Evolutionary conservation across 768 basidiomycete genomes (phyloP).

Genomic region (Boletus tomentosulus): DNA sequence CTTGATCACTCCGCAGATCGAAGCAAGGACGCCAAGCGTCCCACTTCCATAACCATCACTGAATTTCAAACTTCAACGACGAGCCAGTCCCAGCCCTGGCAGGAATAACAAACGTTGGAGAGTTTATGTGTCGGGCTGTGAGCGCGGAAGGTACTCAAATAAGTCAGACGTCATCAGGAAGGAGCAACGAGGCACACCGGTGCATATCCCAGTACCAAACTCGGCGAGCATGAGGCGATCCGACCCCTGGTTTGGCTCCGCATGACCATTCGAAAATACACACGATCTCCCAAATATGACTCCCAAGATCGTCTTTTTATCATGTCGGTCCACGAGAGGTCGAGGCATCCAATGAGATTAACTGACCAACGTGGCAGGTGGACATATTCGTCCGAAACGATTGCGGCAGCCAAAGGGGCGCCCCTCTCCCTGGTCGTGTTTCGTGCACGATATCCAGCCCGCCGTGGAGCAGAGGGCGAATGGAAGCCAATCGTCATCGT

Average conservation of each 20-base stretch:
- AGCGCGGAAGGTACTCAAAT: neutral
- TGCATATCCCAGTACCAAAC: neutral
- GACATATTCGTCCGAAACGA: constrained; percentile 11
- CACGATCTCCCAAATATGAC: constrained; percentile 5
- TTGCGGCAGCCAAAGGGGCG: constrained; percentile 3
- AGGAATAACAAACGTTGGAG: neutral
- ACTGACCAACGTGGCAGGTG: constrained; percentile 13
- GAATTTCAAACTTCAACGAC: constrained; percentile 18
- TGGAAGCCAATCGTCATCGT: constrained; percentile 4
- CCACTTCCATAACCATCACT: constrained; percentile 26
- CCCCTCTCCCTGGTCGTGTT: constrained; percentile 16
- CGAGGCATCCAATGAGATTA: constrained; percentile 8
- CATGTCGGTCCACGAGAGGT: constrained; percentile 3
- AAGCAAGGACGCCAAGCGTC: constrained; percentile 11
- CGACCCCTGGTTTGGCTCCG: neutral
- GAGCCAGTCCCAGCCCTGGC: neutral
- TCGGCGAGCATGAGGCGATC: constrained; percentile 10
- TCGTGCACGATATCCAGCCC: constrained; percentile 19
- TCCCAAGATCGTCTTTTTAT: constrained; percentile 17
- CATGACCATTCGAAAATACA: constrained; percentile 4
- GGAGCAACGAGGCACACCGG: neutral
- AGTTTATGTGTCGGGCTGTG: neutral
- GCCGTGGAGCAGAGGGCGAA: constrained; percentile 13
- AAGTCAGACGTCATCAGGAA: constrained; percentile 1
- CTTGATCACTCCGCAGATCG: constrained; percentile 27